phyloP scores from a whole-genome alignment of 2,329 filamentous ascomycete species.

The Didymosphaeria variabile region DNA sequence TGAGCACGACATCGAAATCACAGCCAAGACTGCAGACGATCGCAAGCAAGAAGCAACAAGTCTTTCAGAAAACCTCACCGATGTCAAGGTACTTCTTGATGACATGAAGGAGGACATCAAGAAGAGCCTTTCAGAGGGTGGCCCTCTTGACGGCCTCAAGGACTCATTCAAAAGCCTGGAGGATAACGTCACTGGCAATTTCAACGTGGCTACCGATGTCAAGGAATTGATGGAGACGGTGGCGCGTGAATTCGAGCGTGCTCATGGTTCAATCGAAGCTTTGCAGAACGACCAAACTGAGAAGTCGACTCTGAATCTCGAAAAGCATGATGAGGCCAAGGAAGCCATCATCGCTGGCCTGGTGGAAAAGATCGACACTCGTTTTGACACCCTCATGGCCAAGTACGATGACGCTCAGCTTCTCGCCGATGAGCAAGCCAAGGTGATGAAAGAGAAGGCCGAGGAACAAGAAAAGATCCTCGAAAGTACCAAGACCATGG shows the following conservation, averaged over 20 bases:
- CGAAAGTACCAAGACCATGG: constrained; percentile 76
- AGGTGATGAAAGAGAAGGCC: constrained; percentile 77
- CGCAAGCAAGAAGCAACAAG: constrained; percentile 84
- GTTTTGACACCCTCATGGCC: constrained; percentile 79
- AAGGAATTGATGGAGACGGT: constrained; percentile 75
- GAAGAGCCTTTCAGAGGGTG: constrained; percentile 78
- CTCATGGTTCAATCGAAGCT: constrained; percentile 79
- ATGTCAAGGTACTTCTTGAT: constrained; percentile 79
- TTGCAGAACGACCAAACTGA: constrained; percentile 81
- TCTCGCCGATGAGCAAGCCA: constrained; percentile 76
- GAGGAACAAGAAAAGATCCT: constrained; percentile 77
- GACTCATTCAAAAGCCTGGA: constrained; percentile 74
- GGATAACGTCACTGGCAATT: constrained; percentile 66
- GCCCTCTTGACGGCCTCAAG: constrained; percentile 66
- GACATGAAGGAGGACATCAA: constrained; percentile 81
- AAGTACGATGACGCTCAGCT: constrained; percentile 90
- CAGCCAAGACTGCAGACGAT: constrained; percentile 81
- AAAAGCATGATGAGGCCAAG: constrained; percentile 69
- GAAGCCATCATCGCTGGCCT: constrained; percentile 64
- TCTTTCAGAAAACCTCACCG: constrained; percentile 78
- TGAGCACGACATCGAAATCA: constrained; percentile 76
- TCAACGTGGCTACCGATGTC: constrained; percentile 56
- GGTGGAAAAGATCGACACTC: constrained; percentile 72
- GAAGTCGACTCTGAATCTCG: constrained; percentile 62
- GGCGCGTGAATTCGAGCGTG: constrained; percentile 87